phyloP scores from a whole-genome alignment of 495 filamentous ascomycete species.

The Tuber calosporum region DNA sequence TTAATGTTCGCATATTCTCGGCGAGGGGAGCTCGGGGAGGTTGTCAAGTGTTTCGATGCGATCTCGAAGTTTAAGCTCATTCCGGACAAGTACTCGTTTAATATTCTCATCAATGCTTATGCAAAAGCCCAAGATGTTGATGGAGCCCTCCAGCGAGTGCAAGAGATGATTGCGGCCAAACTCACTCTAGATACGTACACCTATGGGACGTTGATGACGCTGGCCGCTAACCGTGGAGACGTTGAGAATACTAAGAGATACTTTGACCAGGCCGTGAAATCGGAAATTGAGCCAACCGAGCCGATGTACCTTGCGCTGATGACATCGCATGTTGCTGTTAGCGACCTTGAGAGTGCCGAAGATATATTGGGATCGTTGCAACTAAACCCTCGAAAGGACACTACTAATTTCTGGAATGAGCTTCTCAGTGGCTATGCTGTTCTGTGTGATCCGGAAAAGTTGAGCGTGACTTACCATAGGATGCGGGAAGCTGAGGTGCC shows the following conservation, averaged over 20 bases:
- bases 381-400: conserved; percentile 44
- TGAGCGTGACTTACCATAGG: conserved; percentile 54
- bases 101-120: conserved; percentile 69
- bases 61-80: conserved; percentile 49
- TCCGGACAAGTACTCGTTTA: conserved; percentile 58
- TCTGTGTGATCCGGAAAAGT: conserved; percentile 54
- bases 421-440: conserved; percentile 62
- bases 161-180: conserved; percentile 48
- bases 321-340: conserved; percentile 61
- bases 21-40: conserved; percentile 51
- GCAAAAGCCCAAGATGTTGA: conserved; percentile 57
- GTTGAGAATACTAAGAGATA: conserved; percentile 58
- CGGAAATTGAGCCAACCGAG: conserved; percentile 43
- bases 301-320: conserved; percentile 60
- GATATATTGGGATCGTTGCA: conserved; percentile 47
- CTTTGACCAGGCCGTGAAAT: conserved; percentile 50
- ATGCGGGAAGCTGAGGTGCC: conserved; percentile 56
- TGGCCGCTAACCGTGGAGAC: conserved; percentile 68
- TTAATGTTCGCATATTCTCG: conserved; percentile 49
- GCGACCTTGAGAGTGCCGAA: conserved; percentile 55
- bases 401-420: conserved; percentile 68
- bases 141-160: conserved; percentile 55
- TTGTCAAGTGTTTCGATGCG: conserved; percentile 54
- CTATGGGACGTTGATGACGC: conserved; percentile 63
- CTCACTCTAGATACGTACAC: conserved; percentile 53